Conservation (phyloP, 2,329 filamentous ascomycete genomes). For the Fusarium sp. region DNA sequence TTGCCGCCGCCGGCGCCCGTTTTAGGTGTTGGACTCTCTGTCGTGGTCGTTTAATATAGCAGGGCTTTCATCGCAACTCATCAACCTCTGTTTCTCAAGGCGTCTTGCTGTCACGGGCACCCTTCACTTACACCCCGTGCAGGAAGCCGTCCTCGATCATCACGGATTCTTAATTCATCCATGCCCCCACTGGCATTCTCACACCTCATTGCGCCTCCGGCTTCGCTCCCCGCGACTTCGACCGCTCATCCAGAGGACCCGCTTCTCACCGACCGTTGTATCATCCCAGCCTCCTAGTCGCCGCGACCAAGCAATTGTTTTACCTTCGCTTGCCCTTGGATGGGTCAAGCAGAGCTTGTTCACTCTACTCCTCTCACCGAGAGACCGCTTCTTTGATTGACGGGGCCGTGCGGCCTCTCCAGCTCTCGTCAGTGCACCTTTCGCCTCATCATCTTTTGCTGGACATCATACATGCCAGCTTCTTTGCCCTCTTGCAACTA, state of each 20-base stretch:
- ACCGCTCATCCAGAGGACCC: slow-evolving; percentile 40
- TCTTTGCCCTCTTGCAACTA: slow-evolving; percentile 26
- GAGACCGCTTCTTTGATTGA: slow-evolving; percentile 29
- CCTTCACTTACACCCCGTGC: slow-evolving; percentile 28
- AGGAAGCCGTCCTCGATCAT: slow-evolving; percentile 5
- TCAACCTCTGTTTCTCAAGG: slow-evolving; percentile 25
- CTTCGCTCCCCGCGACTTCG: slow-evolving; percentile 34
- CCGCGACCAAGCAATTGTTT: slow-evolving; percentile 28
- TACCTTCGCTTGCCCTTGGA: slow-evolving; percentile 26
- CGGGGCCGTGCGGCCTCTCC: slow-evolving; percentile 25
- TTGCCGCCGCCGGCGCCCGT: slow-evolving; percentile 36
- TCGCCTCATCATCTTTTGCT: slow-evolving; percentile 30
- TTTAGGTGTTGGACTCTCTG: slow-evolving; percentile 31
- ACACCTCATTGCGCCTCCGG: slow-evolving; percentile 29
- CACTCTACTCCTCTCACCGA: slow-evolving; percentile 23
- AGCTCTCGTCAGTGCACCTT: slow-evolving; percentile 26
- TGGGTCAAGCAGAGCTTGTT: slow-evolving; percentile 29
- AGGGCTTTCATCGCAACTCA: slow-evolving; percentile 37
- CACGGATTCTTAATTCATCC: slow-evolving; percentile 18
- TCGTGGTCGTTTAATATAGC: slow-evolving; percentile 41
- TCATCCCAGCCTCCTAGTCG: slow-evolving; percentile 39
- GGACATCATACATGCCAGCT: slow-evolving; percentile 26
- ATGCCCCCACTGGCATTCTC: slow-evolving; percentile 18
- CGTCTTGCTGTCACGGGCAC: slow-evolving; percentile 31
- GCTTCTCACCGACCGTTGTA: slow-evolving; percentile 41